phyloP scores from a whole-genome alignment of 2,329 filamentous ascomycete genomes.

The Trichoderma sp. region DNA sequence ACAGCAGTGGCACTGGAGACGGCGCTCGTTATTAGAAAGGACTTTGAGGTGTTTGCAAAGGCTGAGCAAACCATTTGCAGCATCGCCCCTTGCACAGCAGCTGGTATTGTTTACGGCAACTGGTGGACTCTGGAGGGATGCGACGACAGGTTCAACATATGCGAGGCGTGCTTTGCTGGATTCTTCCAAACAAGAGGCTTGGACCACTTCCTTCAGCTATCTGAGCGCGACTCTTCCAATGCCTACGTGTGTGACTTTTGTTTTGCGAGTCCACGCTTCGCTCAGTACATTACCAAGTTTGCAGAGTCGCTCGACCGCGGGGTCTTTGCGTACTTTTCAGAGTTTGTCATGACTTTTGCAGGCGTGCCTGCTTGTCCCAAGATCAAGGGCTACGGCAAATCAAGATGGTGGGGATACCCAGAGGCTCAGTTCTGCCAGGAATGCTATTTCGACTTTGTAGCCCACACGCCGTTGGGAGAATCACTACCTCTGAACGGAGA shows the following conservation, averaged over 20 bases:
- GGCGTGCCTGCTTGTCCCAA: slow-evolving; percentile 37
- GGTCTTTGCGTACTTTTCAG: slow-evolving; percentile 38
- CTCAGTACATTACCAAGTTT: slow-evolving; percentile 35
- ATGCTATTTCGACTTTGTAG: slow-evolving; percentile 42
- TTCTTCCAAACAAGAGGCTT: slow-evolving; percentile 37
- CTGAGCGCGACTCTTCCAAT: slow-evolving; percentile 28
- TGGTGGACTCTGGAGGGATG: slow-evolving; percentile 41
- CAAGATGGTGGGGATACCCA: slow-evolving; percentile 43
- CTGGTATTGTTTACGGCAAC: slow-evolving; percentile 39
- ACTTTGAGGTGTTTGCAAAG: slow-evolving; percentile 37
- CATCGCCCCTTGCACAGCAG: slow-evolving; percentile 35
- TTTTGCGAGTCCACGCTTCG: slow-evolving; percentile 34
- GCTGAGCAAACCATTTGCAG: slow-evolving; percentile 34
- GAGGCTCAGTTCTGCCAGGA: slow-evolving; percentile 41
- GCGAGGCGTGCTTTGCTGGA: slow-evolving; percentile 42
- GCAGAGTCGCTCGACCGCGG: slow-evolving; percentile 40
- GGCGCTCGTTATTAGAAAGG: slow-evolving; percentile 31
- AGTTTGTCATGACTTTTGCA: slow-evolving; percentile 39
- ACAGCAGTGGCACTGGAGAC: slow-evolving; percentile 35
- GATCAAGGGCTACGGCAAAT: slow-evolving; percentile 32
- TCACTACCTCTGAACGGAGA: slow-evolving; percentile 36
- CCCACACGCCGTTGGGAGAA: slow-evolving; percentile 36
- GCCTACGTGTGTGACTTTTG: slow-evolving; percentile 41
- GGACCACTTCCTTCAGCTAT: slow-evolving; percentile 37
- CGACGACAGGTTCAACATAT: slow-evolving; percentile 35